Base-by-base conservation (phyloP, 169 alveolate species). In the Cryptosporidium baileyi region DNA sequence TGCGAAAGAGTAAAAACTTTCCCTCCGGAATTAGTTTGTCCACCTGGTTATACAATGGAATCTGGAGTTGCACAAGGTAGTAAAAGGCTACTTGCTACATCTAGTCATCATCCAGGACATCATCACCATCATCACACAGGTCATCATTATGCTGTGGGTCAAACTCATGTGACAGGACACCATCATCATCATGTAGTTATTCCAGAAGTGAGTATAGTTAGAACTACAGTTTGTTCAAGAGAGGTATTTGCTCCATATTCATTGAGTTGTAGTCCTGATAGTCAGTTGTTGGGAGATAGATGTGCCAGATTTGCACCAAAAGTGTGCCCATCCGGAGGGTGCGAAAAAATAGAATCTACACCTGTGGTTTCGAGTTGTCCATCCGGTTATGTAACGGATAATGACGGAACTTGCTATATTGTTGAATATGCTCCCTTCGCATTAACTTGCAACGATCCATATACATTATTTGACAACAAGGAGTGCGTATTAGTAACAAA, bases 401-500 rank as follows among this genome's bases (percentile, higher is more conserved):
- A 57, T 13, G 85, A 74, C 30, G 85, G 85, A n/a, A 74, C 85
- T 30, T 74, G 85, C 44, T 74, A 74, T 36, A 74, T 74, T 34
- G 85, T 74, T 74, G 85, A 74, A 54, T 74, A 74, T 54, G 85
- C 85, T 36, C 85, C 85, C n/a, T 74, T 74, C 54, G 60, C 85
- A 52, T 19, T 74, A 24, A 74, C 85, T 24, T 74, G 85, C 13
- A 57, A 51, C 40, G 85, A 74, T 15, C 85, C 85, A 34, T 74
- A 74, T 22, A 74, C 85, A 32, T 9, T 74, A 19, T 74, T 74
- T 34, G 85, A 74, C 67, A 74, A 74, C 36, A 74, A 74, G 67
- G 85, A 74, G 28, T 74, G 85, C 26, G 85, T 74, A 28, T 45
- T 74, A 17, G 85, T 74, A 54, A 74, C 85, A 34, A 74, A 74